Evolutionary conservation across 129 eudicot genomes (phyloP).

Genomic region (Lactuca saligna): DNA sequence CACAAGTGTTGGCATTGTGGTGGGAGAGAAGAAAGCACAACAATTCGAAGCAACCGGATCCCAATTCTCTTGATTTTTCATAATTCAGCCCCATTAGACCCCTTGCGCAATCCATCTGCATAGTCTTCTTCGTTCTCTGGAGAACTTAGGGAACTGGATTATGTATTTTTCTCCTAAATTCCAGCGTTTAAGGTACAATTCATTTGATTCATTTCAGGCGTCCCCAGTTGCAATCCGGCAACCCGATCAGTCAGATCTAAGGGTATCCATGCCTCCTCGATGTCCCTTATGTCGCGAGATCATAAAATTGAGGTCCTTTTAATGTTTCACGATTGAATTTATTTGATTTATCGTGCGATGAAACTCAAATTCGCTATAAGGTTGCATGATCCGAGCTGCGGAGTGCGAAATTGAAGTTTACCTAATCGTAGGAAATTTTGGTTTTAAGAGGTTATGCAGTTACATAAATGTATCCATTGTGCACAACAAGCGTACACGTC

Average conservation of each 20-base stretch:
- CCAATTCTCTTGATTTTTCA: not conserved
- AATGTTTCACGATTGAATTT: not conserved
- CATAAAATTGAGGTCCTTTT: constrained; percentile 20
- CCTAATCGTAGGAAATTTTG: not conserved
- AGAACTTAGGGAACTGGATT: not conserved
- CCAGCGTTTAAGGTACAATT: constrained; percentile 31
- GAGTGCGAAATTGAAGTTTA: not conserved
- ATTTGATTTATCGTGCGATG: not conserved
- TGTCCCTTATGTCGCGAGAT: not conserved
- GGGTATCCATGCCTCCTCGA: not conserved
- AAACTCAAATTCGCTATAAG: constrained; percentile 4
- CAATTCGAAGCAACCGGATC: not conserved
- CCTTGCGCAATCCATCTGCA: constrained; percentile 21
- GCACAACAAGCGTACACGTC: not conserved
- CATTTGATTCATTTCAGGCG: constrained; percentile 20
- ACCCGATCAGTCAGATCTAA: constrained; percentile 29
- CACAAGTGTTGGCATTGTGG: constrained; percentile 6
- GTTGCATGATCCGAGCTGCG: constrained; percentile 30
- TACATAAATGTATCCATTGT: not conserved
- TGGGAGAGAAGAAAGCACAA: not conserved
- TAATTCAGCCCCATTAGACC: not conserved
- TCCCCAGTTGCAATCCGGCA: constrained; percentile 14
- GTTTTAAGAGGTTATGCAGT: not conserved
- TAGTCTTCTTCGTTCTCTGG: constrained; percentile 23
- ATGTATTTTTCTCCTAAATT: not conserved